Evolutionary conservation across 1,139 yeast genomes (phyloP).

Genomic region (Blastobotrys petasosporus): DNA sequence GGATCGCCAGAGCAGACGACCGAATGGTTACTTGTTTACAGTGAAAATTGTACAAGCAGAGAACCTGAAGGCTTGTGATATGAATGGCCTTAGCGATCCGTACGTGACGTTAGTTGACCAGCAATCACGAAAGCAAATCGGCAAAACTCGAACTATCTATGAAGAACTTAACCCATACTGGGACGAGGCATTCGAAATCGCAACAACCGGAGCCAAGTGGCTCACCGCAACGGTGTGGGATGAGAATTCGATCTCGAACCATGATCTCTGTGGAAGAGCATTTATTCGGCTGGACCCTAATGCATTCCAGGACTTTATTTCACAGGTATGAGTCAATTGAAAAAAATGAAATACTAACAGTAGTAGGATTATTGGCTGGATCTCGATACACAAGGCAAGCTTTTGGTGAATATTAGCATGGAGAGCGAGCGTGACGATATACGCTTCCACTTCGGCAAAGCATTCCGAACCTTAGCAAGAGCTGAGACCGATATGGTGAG

Average conservation of each 20-base stretch:
- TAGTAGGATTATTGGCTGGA: slow-evolving; percentile 51
- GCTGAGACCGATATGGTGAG: slow-evolving; percentile 60
- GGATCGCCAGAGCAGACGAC: slow-evolving; percentile 32
- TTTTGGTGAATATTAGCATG: slow-evolving; percentile 60
- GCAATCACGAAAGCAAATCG: slow-evolving; percentile 50
- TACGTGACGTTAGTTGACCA: slow-evolving; percentile 67
- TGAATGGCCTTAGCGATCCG: slow-evolving; percentile 55
- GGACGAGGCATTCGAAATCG: slow-evolving; percentile 77
- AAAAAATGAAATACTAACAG: slow-evolving; percentile 29
- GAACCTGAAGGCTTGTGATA: slow-evolving; percentile 50
- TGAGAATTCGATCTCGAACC: slow-evolving; percentile 48
- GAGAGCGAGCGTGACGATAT: slow-evolving; percentile 78
- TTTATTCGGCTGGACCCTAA: slow-evolving; percentile 58
- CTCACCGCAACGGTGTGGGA: slow-evolving; percentile 72
- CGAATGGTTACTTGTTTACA: slow-evolving; percentile 54
- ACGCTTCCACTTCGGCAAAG: slow-evolving; percentile 70
- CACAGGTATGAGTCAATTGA: slow-evolving; percentile 27
- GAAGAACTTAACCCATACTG: slow-evolving; percentile 70
- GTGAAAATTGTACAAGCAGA: slow-evolving; percentile 66
- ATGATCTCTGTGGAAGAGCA: slow-evolving; percentile 66
- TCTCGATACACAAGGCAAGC: slow-evolving; percentile 62
- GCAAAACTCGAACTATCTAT: slow-evolving; percentile 61
- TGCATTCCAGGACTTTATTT: slow-evolving; percentile 61
- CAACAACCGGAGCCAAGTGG: slow-evolving; percentile 35
- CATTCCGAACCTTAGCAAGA: slow-evolving; percentile 58